Base-by-base conservation (phyloP, 257 asterid species). In the Mitragyna speciosa region DNA sequence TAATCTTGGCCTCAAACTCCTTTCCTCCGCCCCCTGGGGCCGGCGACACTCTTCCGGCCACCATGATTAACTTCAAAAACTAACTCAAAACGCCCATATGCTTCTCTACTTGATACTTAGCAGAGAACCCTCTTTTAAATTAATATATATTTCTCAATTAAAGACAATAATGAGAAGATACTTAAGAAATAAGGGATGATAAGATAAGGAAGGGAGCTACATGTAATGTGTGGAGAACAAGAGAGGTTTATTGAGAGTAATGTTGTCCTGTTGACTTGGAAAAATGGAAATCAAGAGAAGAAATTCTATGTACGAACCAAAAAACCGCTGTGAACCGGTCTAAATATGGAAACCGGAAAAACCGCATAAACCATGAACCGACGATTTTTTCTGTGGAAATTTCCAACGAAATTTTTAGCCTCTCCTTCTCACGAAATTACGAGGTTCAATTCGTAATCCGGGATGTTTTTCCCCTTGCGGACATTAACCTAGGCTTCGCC, bases 401-500 rank as follows among this genome's bases (percentile, higher is more conserved):
- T 80, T 0, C 96, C 92, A 0, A 90, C 94, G 0, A 90, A 51
- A 47, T 90, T 98, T 36, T 82, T 95, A 10, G 89, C 96, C 58
- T 88, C 94, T 1, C 98, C 99, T 73, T 89, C 91, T 89, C 91
- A 95, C 0, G 97, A 88, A n/a, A 95, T 41, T 2, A 87, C 85
- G 48, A 95, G 79, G 78, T 84, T 89, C 54, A 95, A 81, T 78
- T 93, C 99, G 66, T 95, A 95, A 0, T 97, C 98, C 2, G 99
- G 97, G 6, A 95, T 95, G 10, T 92, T 88, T 67, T 92, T 95
- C 48, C 98, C 98, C 80, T 95, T 95, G 4, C 99, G 94, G 24
- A 95, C 83, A 70, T 95, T 95, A 12, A 95, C 97, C 66, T 92
- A 95, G 16, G 99, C 99, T 70, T 95, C 99, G 0, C 99, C 99